Conservation (phyloP, 805 yeast species). For the Deakozyma indianensis region DNA sequence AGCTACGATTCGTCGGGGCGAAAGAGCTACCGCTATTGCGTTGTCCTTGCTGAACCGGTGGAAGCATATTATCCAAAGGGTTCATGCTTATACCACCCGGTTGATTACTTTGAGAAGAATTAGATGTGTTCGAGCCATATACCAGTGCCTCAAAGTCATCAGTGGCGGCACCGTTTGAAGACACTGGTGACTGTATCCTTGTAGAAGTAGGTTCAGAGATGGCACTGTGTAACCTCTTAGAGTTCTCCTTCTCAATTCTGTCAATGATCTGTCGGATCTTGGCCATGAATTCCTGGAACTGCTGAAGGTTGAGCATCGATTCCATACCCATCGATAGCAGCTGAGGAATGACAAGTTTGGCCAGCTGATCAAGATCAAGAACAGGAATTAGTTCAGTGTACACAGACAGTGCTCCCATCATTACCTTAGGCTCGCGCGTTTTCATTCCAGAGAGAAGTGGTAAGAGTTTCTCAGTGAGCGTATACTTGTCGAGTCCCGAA, state of each 20-base stretch:
- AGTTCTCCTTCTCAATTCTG: slow-evolving; percentile 31
- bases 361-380: slow-evolving; percentile 34
- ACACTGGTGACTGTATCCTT: not conserved
- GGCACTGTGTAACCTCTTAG: slow-evolving; percentile 14
- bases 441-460: slow-evolving; percentile 66
- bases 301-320: slow-evolving; percentile 25
- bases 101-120: no score
- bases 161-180: not conserved
- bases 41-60: not conserved
- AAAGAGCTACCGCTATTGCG: no score
- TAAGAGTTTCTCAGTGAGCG: slow-evolving; percentile 63
- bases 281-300: slow-evolving; percentile 27
- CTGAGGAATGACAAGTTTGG: slow-evolving; percentile 42
- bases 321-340: slow-evolving; percentile 37
- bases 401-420: slow-evolving; percentile 33
- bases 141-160: slow-evolving; percentile 9
- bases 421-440: slow-evolving; percentile 56
- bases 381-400: slow-evolving; percentile 22
- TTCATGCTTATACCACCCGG: no score
- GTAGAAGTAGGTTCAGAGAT: not conserved
- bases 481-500: slow-evolving; percentile 43
- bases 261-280: slow-evolving; percentile 28
- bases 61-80: not conserved
- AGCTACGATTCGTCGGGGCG: not conserved
- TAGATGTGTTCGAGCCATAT: slow-evolving; percentile 6